These are phyloP conservation scores for Termitomyces sp. DNA, from an alignment of 768 basidiomycete genomes.

Conservation along the genomic window DNA sequence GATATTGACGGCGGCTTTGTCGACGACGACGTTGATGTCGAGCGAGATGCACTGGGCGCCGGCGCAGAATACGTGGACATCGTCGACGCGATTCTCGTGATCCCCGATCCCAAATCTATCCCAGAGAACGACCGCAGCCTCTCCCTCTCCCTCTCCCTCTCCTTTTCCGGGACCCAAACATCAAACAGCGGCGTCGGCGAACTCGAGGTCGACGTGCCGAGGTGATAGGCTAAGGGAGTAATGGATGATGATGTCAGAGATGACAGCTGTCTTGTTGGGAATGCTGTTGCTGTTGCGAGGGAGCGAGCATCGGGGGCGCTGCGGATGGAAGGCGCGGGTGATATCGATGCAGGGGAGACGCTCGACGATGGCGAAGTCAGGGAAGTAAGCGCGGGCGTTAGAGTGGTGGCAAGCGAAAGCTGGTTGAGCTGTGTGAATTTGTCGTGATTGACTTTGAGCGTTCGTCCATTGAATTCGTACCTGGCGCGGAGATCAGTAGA, in stretches of 20 bases:
- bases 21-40: conserved; percentile 17
- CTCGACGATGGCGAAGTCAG: neutral
- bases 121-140: neutral
- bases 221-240: neutral
- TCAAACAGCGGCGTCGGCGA: conserved; percentile 1
- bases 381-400: too few species aligned
- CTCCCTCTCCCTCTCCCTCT: neutral
- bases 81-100: neutral
- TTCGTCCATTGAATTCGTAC: conserved; percentile 84
- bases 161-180: neutral
- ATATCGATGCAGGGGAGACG: neutral
- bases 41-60: conserved; percentile 7
- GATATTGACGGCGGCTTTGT: neutral
- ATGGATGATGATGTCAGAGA: neutral
- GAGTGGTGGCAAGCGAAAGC: neutral
- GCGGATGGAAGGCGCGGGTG: neutral
- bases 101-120: neutral
- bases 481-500: conserved; percentile 32
- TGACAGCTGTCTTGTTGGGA: neutral
- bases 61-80: neutral
- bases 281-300: neutral
- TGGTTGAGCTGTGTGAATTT: conserved; percentile 51
- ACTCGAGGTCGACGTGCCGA: neutral
- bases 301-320: neutral
- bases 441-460: conserved; percentile 90